Evolutionary conservation across 768 basidiomycete genomes (phyloP).

Genomic region (Butyriboletus loyo): DNA sequence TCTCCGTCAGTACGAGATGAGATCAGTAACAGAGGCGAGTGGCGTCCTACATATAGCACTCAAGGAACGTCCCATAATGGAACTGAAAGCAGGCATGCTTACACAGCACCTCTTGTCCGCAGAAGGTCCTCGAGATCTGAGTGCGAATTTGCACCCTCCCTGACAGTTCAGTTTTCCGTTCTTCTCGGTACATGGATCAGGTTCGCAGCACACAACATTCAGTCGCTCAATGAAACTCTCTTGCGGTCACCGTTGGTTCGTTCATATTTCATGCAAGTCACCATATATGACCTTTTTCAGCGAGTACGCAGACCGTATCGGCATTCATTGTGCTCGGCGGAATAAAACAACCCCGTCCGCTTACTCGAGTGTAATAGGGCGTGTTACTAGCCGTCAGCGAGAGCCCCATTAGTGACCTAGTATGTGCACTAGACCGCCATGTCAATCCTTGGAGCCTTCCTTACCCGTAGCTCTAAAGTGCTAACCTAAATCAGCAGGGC

Average conservation of each 20-base stretch:
- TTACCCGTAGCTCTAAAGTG: neutral
- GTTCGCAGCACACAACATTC: slow-evolving; percentile 4
- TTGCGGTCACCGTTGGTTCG: neutral
- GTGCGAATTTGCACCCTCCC: neutral
- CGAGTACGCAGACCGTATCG: neutral
- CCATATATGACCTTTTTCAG: neutral
- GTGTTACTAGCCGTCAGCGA: neutral
- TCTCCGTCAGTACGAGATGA: slow-evolving; percentile 16
- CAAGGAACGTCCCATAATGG: slow-evolving; percentile 12
- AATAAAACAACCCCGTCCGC: neutral
- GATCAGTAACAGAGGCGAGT: slow-evolving; percentile 20
- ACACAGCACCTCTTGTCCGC: slow-evolving; percentile 10
- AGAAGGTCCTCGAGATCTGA: neutral
- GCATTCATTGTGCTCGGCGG: neutral
- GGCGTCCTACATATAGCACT: slow-evolving; percentile 8
- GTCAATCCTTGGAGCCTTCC: neutral
- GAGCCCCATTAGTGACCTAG: neutral
- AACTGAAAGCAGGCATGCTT: neutral
- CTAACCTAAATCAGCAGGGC: neutral
- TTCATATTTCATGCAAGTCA: neutral
- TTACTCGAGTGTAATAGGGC: neutral
- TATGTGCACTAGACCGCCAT: neutral
- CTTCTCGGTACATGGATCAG: slow-evolving; percentile 11
- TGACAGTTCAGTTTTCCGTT: slow-evolving; percentile 3
- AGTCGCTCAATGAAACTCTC: neutral